Conservation (phyloP, 805 yeast species). For the Candida fluviatilis region DNA sequence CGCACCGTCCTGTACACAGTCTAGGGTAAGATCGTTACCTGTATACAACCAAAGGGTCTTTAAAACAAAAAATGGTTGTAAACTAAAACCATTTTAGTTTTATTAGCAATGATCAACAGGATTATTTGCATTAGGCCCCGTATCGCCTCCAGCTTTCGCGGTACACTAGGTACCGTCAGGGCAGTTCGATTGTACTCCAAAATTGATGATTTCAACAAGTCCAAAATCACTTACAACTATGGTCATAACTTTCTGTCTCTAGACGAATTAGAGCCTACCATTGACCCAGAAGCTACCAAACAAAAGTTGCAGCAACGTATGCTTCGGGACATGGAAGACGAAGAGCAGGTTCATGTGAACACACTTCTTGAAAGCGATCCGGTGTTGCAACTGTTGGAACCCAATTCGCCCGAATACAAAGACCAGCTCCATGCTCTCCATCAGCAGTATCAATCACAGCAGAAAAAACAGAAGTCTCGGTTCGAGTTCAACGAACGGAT, state of each 20-base stretch:
- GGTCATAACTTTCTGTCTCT: slow-evolving; percentile 19
- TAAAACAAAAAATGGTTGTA: no score
- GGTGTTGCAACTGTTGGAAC: slow-evolving; percentile 20
- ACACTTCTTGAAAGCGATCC: slow-evolving; percentile 28
- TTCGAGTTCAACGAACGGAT: slow-evolving; percentile 41
- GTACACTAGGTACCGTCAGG: no score
- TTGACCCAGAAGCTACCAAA: slow-evolving; percentile 8
- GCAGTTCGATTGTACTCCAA: slow-evolving; percentile 13
- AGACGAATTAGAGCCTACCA: slow-evolving; percentile 14
- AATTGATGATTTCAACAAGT: slow-evolving; percentile 37
- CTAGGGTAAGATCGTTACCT: no score
- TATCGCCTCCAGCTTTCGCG: no score
- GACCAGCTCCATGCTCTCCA: slow-evolving; percentile 25
- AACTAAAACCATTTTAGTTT: no score
- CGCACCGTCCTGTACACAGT: no score
- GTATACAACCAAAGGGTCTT: no score
- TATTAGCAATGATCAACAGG: no score
- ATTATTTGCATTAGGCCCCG: no score
- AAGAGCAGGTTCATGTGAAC: slow-evolving; percentile 16
- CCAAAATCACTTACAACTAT: slow-evolving; percentile 25
- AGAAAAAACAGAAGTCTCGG: slow-evolving; percentile 22
- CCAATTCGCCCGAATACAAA: slow-evolving; percentile 35
- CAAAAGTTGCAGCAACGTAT: slow-evolving; percentile 7
- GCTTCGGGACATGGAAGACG: slow-evolving; percentile 11
- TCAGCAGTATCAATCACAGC: slow-evolving; percentile 21